Conservation (phyloP, 768 basidiomycete genomes). For the Hemileccinum impolitum region DNA sequence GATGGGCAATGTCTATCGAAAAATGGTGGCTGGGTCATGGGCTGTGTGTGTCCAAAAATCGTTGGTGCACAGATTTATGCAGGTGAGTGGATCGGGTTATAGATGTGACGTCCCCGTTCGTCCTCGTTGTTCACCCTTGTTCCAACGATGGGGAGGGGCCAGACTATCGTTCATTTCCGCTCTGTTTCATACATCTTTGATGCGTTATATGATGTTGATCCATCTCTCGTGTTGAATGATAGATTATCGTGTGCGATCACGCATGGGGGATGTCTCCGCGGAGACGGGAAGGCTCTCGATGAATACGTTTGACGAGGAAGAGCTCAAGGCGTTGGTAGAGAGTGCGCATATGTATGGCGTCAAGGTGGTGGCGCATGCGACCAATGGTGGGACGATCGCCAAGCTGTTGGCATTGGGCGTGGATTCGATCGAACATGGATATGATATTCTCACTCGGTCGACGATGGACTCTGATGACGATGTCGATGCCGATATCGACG, state of each 20-base stretch:
- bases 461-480: neutral
- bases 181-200: neutral
- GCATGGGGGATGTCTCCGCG: conserved; percentile 40
- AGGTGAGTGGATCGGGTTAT: conserved; percentile 31
- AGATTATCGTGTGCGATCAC: conserved; percentile 54
- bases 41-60: neutral
- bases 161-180: conserved; percentile 13
- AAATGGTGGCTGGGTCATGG: neutral
- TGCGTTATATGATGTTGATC: neutral
- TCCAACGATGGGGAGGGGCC: neutral
- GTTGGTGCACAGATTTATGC: conserved; percentile 44
- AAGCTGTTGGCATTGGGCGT: conserved; percentile 30
- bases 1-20: neutral
- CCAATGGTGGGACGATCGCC: conserved; percentile 32
- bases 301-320: conserved; percentile 42
- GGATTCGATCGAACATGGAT: conserved; percentile 53
- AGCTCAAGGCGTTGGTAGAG: conserved; percentile 47
- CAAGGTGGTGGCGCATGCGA: conserved; percentile 58
- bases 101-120: neutral
- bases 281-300: conserved; percentile 32
- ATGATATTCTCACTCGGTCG: conserved; percentile 14
- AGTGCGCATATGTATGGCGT: conserved; percentile 50
- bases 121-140: conserved; percentile 6
- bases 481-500: neutral
- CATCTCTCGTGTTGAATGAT: neutral